Conservation (phyloP, 2,329 filamentous ascomycete genomes). For the Arachnopeziza araneosa region DNA sequence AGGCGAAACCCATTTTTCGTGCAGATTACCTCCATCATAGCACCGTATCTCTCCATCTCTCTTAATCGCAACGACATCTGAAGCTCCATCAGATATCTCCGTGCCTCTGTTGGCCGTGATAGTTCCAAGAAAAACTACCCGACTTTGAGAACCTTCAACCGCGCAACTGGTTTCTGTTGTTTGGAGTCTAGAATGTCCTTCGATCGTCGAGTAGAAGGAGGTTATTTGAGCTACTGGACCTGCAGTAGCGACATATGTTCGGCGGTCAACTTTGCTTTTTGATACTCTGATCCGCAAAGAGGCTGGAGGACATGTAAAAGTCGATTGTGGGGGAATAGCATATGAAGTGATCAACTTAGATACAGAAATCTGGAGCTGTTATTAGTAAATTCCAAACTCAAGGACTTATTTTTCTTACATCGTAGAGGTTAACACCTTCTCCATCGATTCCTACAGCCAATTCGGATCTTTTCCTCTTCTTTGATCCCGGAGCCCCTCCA, state of each 20-base stretch:
- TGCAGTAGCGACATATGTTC: slow-evolving; percentile 54
- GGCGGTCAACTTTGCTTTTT: slow-evolving; percentile 46
- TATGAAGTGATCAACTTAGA: slow-evolving; percentile 61
- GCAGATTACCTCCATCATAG: slow-evolving; percentile 50
- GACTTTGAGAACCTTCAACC: slow-evolving; percentile 35
- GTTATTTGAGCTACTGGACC: slow-evolving; percentile 46
- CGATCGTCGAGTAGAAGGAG: slow-evolving; percentile 53
- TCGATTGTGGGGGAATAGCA: slow-evolving; percentile 59
- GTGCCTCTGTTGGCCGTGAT: slow-evolving; percentile 13
- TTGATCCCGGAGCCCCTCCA: slow-evolving; percentile 50
- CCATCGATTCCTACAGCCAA: slow-evolving; percentile 59
- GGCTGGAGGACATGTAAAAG: slow-evolving; percentile 56
- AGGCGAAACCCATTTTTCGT: slow-evolving; percentile 43
- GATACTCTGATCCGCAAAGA: slow-evolving; percentile 45
- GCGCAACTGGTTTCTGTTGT: slow-evolving; percentile 41
- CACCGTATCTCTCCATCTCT: slow-evolving; percentile 56
- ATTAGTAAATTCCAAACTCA: not conserved
- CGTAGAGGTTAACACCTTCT: slow-evolving; percentile 60
- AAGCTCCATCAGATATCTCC: slow-evolving; percentile 6
- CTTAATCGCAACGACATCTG: slow-evolving; percentile 50
- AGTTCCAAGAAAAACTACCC: slow-evolving; percentile 40
- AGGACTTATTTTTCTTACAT: slow-evolving; percentile 40
- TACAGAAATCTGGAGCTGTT: slow-evolving; percentile 47
- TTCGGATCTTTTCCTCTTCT: slow-evolving; percentile 59
- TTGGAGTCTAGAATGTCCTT: slow-evolving; percentile 47